Evolutionary conservation across 169 alveolate species (phyloP).

Genomic region (Cryptosporidium parvum): DNA sequence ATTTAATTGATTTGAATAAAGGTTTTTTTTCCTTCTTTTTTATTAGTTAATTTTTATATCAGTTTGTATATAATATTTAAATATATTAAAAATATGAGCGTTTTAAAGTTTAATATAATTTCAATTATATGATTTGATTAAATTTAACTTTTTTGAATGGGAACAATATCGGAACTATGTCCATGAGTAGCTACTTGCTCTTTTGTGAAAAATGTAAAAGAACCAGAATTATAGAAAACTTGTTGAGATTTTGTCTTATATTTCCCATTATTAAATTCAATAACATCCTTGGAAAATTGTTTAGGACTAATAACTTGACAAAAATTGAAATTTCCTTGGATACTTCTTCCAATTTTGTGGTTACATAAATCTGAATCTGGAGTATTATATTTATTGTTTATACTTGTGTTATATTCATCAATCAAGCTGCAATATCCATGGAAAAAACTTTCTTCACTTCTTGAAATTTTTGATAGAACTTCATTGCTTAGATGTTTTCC

Average conservation of each 20-base stretch:
- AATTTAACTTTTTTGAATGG: slow-evolving; percentile 13
- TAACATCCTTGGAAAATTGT: background rate
- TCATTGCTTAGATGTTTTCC: slow-evolving; percentile 11
- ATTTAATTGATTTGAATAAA: too few relatives aligned
- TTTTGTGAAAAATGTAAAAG: slow-evolving; percentile 44
- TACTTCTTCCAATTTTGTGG: slow-evolving; percentile 10
- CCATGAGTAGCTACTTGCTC: slow-evolving; percentile 10
- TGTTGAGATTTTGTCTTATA: slow-evolving; percentile 13
- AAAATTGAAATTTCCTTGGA: background rate
- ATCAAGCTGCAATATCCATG: slow-evolving; percentile 15
- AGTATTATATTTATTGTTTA: slow-evolving; percentile 21
- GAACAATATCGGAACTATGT: slow-evolving; percentile 12
- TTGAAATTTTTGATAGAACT: slow-evolving; percentile 46
- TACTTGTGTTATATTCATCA: slow-evolving; percentile 52
- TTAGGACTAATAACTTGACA: slow-evolving; percentile 38
- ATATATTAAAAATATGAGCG: background rate
- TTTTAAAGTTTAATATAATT: too few relatives aligned
- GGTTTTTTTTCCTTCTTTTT: too few relatives aligned
- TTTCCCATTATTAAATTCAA: slow-evolving; percentile 20
- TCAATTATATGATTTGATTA: background rate
- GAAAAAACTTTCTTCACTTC: slow-evolving; percentile 26
- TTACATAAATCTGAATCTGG: slow-evolving; percentile 63
- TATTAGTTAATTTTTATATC: background rate
- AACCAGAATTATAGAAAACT: slow-evolving; percentile 58
- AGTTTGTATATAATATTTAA: background rate